These are phyloP conservation scores for Mycena vulgaris DNA, from an alignment of 768 basidiomycete genomes.

Conservation along the genomic window DNA sequence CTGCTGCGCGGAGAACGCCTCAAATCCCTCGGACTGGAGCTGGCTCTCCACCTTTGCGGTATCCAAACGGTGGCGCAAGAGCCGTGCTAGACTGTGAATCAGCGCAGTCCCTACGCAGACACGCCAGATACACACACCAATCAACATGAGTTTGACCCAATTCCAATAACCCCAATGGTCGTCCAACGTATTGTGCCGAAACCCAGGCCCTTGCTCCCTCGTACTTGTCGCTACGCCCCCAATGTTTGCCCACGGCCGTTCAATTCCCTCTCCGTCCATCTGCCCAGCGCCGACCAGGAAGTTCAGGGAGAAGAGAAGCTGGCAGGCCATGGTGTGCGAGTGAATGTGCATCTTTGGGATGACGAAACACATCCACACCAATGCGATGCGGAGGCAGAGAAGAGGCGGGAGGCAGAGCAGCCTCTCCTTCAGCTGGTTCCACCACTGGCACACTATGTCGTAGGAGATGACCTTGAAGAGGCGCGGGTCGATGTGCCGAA, in stretches of 20 bases:
- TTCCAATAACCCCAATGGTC: slow-evolving; percentile 46
- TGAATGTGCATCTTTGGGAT: slow-evolving; percentile 50
- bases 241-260: slow-evolving; percentile 47
- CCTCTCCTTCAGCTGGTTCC: too few relatives aligned
- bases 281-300: slow-evolving; percentile 42
- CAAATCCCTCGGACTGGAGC: background rate
- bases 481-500: too few relatives aligned
- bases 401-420: too few relatives aligned
- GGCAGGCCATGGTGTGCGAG: slow-evolving; percentile 44
- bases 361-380: slow-evolving; percentile 36
- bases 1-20: background rate
- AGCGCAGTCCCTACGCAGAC: too few relatives aligned
- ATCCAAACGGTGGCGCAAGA: too few relatives aligned
- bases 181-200: slow-evolving; percentile 44
- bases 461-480: too few relatives aligned
- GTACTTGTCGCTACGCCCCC: slow-evolving; percentile 48
- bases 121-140: slow-evolving; percentile 2
- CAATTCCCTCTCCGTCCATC: slow-evolving; percentile 54
- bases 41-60: too few relatives aligned
- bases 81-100: too few relatives aligned
- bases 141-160: slow-evolving; percentile 41
- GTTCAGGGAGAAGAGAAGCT: slow-evolving; percentile 41
- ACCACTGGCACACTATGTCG: too few relatives aligned
- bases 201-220: slow-evolving; percentile 53
- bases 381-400: too few relatives aligned